Conservation (phyloP, 2,329 filamentous ascomycete genomes). For the Epichloe gansuensis region DNA sequence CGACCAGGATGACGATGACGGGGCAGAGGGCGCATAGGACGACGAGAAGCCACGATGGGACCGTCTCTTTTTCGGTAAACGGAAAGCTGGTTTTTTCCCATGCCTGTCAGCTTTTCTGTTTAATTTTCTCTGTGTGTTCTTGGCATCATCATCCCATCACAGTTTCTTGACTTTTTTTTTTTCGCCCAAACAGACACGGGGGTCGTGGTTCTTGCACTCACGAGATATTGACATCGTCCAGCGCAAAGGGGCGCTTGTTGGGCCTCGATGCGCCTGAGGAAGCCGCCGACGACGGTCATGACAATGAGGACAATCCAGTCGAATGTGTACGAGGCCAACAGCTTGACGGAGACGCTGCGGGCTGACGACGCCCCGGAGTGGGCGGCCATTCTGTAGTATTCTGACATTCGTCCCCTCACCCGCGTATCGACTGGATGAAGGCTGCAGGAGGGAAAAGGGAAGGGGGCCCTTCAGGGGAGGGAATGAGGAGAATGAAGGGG, state of each 20-base stretch:
- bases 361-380: slow-evolving; percentile 11
- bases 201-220: slow-evolving; percentile 20
- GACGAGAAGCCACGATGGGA: slow-evolving; percentile 53
- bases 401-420: slow-evolving; percentile 11
- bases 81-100: slow-evolving; percentile 47
- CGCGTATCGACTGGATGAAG: not conserved
- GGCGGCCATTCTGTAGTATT: slow-evolving; percentile 18
- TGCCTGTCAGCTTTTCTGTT: not conserved
- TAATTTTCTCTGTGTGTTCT: too few relatives aligned
- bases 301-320: slow-evolving; percentile 61
- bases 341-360: slow-evolving; percentile 18
- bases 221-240: slow-evolving; percentile 64
- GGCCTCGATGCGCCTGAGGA: slow-evolving; percentile 48
- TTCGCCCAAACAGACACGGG: not conserved
- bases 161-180: too few relatives aligned
- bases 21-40: slow-evolving; percentile 55
- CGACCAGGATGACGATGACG: slow-evolving; percentile 52
- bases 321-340: slow-evolving; percentile 54
- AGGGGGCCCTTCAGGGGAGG: not conserved
- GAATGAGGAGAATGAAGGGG: not conserved
- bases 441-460: not conserved
- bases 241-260: slow-evolving; percentile 58
- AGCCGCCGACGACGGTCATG: slow-evolving; percentile 44
- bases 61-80: slow-evolving; percentile 55
- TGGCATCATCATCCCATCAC: too few relatives aligned